Evolutionary conservation across 2,329 filamentous ascomycete species (phyloP).

Genomic region (Lachnellula hyalina): DNA sequence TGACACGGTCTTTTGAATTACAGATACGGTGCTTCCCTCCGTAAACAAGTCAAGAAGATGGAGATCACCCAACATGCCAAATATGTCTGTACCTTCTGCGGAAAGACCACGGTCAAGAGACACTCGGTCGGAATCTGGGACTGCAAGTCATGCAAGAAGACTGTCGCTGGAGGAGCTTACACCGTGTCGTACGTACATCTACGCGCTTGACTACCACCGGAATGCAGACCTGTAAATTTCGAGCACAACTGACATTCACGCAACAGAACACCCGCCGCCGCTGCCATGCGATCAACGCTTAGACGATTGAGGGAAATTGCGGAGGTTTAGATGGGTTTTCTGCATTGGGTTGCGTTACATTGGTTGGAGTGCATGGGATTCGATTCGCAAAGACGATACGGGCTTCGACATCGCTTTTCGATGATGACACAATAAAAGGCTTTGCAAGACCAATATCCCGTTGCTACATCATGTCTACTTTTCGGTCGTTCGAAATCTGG

Average conservation of each 20-base stretch:
- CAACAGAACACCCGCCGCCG: constrained; percentile 79
- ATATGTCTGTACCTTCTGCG: constrained; percentile 98
- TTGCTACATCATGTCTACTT: constrained; percentile 9
- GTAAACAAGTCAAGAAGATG: constrained; percentile 99
- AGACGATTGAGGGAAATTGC: constrained; percentile 96
- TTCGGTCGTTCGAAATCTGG: constrained; percentile 10
- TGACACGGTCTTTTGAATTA: constrained; percentile 19
- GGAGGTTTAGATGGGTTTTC: constrained; percentile 66
- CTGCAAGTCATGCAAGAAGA: constrained; percentile 94
- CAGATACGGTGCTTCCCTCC: constrained; percentile 98
- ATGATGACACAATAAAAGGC: constrained; percentile 29
- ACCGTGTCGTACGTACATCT: constrained; percentile 77
- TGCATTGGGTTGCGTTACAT: constrained; percentile 27
- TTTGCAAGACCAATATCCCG: constrained; percentile 22
- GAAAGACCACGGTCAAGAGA: constrained; percentile 90
- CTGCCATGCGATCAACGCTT: constrained; percentile 92
- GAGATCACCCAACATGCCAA: constrained; percentile 98
- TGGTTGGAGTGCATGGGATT: constrained; percentile 31
- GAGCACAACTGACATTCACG: constrained; percentile 3
- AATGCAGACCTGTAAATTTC: too few relatives aligned
- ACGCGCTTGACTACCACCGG: too few relatives aligned
- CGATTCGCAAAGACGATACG: constrained; percentile 18
- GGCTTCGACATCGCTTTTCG: constrained; percentile 30
- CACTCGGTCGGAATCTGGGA: constrained; percentile 93
- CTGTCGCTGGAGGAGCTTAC: constrained; percentile 89